Conservation (phyloP, 768 basidiomycete genomes). For the Trametes cingulata region DNA sequence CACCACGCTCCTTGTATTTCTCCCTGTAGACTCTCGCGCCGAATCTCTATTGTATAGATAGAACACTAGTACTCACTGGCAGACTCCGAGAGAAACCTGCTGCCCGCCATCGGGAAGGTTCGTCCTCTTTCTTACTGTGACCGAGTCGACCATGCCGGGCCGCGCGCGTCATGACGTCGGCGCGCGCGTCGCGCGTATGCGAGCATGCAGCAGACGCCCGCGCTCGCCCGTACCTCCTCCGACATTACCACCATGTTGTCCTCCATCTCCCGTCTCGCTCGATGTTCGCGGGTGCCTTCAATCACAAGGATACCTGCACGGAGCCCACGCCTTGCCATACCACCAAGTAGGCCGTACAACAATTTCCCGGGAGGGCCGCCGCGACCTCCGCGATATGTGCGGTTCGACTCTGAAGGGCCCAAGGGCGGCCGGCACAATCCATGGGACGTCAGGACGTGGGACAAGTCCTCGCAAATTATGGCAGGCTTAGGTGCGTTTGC, state of each 20-base stretch:
- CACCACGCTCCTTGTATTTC: no score
- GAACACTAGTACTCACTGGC: no score
- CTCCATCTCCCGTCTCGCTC: neutral
- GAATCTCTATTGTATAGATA: no score
- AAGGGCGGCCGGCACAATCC: neutral
- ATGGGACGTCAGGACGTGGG: conserved; percentile 22
- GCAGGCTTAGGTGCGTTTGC: conserved; percentile 18
- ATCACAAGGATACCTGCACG: neutral
- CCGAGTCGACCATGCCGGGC: neutral
- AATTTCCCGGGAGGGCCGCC: conserved; percentile 1
- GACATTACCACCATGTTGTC: neutral
- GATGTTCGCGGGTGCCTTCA: neutral
- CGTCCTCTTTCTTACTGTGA: neutral
- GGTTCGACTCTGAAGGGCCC: conserved; percentile 15
- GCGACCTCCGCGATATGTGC: conserved; percentile 23
- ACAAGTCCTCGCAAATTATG: conserved; percentile 15
- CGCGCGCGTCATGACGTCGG: neutral
- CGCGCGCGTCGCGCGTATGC: neutral
- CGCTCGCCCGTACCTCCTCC: neutral
- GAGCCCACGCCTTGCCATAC: neutral
- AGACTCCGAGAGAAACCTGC: no score
- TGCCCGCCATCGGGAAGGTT: neutral
- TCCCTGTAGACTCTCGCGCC: no score
- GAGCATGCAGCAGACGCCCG: neutral
- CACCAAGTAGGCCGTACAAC: neutral